Base-by-base conservation (phyloP, 305 asterid genomes). In the Plantago lanceolata region DNA sequence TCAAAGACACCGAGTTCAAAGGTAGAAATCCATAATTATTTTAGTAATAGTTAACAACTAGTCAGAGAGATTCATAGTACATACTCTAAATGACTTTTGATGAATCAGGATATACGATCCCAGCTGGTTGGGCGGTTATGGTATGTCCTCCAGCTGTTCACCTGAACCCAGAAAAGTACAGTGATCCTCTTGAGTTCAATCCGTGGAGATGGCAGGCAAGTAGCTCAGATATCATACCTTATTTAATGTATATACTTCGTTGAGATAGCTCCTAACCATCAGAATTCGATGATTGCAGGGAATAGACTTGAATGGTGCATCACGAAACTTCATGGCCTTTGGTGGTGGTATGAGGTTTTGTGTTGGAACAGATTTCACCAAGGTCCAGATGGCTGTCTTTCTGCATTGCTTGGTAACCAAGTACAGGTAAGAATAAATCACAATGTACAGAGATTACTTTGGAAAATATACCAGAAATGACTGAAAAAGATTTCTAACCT, bases 151-250 rank as follows among this genome's bases (percentile, higher is more conserved):
- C 97, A 17, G 96, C 96, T 3, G 96, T 88, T 55, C 97, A 90
- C 73, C 72, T 86, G 47, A 82, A 90, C 71, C 86, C 97, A 19
- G 67, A 66, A 69, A 84, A 63, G 80, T 87, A 90, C 69, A 75
- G 50, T 62, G 63, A 87, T 82, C 97, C 97, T 55, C 89, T 85
- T 15, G 83, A 84, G 17, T 88, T 90, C 76, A 78, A 90, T 62
- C 97, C 97, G 13, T 84, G 89, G 95, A 80, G 97, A 86, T 90
- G 96, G 97, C 74, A 84, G 91, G 97, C 81, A 68, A 78, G 93
- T 75, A 67, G 20, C 65, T 56, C 59, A 50, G 18, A 58, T 61
- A 33, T 40, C 52, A 5, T 21, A 43, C 57, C 18, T 52, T n/a
- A 52, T 50, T 54, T 61, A 64, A 48, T 50, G 28, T 35, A 45